phyloP scores from a whole-genome alignment of 2,329 filamentous ascomycete genomes.

The Colletotrichum nymphaeae region DNA sequence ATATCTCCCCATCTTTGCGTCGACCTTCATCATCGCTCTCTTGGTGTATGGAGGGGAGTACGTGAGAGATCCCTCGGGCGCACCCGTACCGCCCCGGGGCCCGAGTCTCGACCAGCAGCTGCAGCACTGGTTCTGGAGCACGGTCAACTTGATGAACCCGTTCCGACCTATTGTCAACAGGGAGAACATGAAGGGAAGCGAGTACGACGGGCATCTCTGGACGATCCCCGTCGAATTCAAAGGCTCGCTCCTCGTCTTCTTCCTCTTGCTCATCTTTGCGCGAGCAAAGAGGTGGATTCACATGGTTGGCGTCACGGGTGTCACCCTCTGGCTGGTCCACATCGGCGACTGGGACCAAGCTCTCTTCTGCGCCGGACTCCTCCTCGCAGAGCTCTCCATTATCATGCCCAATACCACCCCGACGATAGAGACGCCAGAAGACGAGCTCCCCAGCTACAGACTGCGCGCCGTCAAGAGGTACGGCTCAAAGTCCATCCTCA shows the following conservation, averaged over 20 bases:
- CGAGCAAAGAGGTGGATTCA: constrained; percentile 53
- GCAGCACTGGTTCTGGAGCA: constrained; percentile 54
- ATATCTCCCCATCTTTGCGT: constrained; percentile 61
- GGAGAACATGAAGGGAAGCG: constrained; percentile 34
- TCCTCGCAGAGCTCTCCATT: constrained; percentile 65
- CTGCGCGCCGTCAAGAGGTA: background rate
- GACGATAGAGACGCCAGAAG: constrained; percentile 38
- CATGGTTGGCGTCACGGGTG: constrained; percentile 49
- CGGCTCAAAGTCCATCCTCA: background rate
- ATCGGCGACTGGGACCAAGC: constrained; percentile 15
- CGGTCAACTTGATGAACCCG: constrained; percentile 38
- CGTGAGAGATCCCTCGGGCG: background rate
- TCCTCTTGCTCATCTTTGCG: constrained; percentile 62
- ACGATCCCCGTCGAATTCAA: constrained; percentile 71
- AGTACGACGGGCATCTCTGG: constrained; percentile 70
- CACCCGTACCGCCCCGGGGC: background rate
- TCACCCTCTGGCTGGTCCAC: constrained; percentile 52
- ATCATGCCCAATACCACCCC: constrained; percentile 56
- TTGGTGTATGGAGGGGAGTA: constrained; percentile 39
- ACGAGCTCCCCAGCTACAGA: constrained; percentile 16
- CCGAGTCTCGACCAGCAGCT: constrained; percentile 50
- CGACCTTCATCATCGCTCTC: constrained; percentile 56
- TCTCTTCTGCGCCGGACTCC: constrained; percentile 53
- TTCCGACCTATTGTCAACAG: constrained; percentile 27
- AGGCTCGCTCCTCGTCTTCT: constrained; percentile 67